Conservation (phyloP, 2,329 filamentous ascomycete genomes). For the Cephalotrichum gorgonifer region DNA sequence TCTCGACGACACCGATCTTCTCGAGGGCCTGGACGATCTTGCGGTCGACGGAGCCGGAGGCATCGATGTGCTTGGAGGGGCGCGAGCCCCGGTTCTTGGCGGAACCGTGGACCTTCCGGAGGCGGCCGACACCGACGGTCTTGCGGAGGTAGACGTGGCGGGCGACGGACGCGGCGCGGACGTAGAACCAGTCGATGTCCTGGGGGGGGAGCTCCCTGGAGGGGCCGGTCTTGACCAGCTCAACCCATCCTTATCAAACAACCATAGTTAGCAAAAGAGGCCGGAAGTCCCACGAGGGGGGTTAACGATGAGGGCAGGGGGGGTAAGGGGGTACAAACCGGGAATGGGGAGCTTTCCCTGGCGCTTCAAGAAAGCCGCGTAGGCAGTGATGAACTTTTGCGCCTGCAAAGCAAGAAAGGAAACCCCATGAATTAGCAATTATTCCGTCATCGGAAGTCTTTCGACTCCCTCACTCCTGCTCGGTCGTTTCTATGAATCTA, state of each 20-base stretch:
- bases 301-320: not conserved
- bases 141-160: constrained; percentile 99
- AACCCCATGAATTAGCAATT: constrained; percentile 50
- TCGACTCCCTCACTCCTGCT: constrained; percentile 65
- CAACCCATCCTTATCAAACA: constrained; percentile 76
- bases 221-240: constrained; percentile 96
- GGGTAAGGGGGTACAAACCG: constrained; percentile 44
- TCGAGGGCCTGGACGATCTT: constrained; percentile 95
- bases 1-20: constrained; percentile 98
- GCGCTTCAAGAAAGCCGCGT: constrained; percentile 84
- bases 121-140: constrained; percentile 95
- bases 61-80: constrained; percentile 91
- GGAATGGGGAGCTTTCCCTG: constrained; percentile 88
- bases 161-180: constrained; percentile 87
- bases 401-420: constrained; percentile 43
- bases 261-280: too few species aligned
- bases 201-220: constrained; percentile 97
- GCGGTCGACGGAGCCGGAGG: constrained; percentile 90
- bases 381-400: constrained; percentile 82
- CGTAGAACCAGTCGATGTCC: constrained; percentile 94
- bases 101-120: constrained; percentile 91
- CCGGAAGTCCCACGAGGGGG: not conserved
- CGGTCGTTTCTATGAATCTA: constrained; percentile 20
- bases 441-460: constrained; percentile 68
- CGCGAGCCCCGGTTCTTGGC: constrained; percentile 94